These are phyloP conservation scores for Penicillium verrucosum DNA, from an alignment of 2,329 filamentous ascomycete species.

Conservation along the genomic window DNA sequence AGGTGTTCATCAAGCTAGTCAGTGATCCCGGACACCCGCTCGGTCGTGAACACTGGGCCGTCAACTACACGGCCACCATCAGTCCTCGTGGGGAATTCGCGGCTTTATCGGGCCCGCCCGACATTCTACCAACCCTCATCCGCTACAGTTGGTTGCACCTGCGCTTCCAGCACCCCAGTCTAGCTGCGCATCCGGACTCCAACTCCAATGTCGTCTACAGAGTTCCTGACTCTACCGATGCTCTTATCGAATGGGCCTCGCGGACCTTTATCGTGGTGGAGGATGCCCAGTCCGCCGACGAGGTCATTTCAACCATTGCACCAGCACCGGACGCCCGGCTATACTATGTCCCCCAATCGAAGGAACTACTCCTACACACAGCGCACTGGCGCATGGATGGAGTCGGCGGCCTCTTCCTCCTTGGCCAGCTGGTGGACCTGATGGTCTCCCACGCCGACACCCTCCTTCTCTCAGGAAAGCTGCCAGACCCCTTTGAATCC, in stretches of 20 bases:
- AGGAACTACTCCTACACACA: conserved; percentile 11
- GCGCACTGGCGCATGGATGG: conserved; percentile 34
- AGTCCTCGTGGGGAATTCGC: conserved; percentile 2
- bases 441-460: conserved; percentile 8
- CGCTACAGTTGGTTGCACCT: conserved; percentile 15
- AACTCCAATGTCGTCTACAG: conserved; percentile 8
- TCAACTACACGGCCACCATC: conserved; percentile 24
- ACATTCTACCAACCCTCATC: conserved; percentile 4
- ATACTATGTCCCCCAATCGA: conserved; percentile 10
- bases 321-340: conserved; percentile 10
- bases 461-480: conserved; percentile 8
- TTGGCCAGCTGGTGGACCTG: conserved; percentile 23
- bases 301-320: conserved; percentile 7
- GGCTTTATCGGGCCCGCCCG: background rate
- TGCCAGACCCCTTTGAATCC: conserved; percentile 16
- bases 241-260: conserved; percentile 11
- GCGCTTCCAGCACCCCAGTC: conserved; percentile 20
- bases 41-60: conserved; percentile 34
- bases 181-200: conserved; percentile 12
- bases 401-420: conserved; percentile 20
- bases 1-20: conserved; percentile 32
- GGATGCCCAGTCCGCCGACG: conserved; percentile 4
- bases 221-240: conserved; percentile 2
- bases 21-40: conserved; percentile 26
- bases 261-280: conserved; percentile 13